Evolutionary conservation across 1,139 yeast genomes (phyloP), one percentile per base, ranked within the genome.

Genomic region (Yamadazyma friedrichii): DNA sequence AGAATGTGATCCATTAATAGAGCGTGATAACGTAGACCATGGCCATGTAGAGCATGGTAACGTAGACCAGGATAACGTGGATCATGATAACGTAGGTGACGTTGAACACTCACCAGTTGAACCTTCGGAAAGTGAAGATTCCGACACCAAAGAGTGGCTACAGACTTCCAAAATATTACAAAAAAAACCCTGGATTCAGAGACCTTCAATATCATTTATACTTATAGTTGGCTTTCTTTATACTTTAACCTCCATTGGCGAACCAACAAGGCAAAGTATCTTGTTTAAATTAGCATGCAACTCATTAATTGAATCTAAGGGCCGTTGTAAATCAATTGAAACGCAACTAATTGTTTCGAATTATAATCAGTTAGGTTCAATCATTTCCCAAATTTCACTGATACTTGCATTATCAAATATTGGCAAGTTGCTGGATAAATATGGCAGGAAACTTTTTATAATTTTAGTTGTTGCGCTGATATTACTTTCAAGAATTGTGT

Each of bases 371-470:
- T 60, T 55, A n/a, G 56, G 52, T 37, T 48, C 53, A 9, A 45
- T 68, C 3, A 47, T 61, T n/a, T 44, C 55, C 12, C 69, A 64
- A 5, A 40, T 61, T 4, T 51, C 64, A 13, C 62, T 63, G 50
- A 56, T 74, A 33, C 41, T 71, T 6, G 73, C 75, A 2, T 60
- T 71, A 46, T 72, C 74, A 3, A 72, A 74, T 47, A 55, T 80
- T 9, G 88, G 88, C 0, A 74, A 77, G n/a, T 53, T 78, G 27
- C 79, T 88, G 4, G 94, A 86, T 58, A 63, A 73, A 33, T 66
- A 73, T 45, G 95, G 95, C 0, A 64, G 94, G 36, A 76, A 69
- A 45, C 64, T 53, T 2, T 67, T 79, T 27, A 47, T 82, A 15
- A 48, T 74, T 5, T 34, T 73, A 4, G 63, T 66, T 43, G 54